phyloP scores from a whole-genome alignment of 2,329 filamentous ascomycete species.

The Lachnellula arida region DNA sequence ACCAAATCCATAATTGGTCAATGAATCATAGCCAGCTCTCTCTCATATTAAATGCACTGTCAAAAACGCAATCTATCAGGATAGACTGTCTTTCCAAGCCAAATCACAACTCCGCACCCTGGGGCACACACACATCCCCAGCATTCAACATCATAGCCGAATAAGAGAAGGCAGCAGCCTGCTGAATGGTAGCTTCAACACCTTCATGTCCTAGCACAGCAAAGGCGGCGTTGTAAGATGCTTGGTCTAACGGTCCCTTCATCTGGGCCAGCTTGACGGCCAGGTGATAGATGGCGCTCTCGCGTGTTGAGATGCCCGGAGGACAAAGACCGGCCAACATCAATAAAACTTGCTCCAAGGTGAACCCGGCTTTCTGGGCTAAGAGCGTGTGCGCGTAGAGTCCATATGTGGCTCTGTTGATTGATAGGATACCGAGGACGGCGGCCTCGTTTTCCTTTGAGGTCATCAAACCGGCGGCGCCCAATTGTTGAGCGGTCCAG shows the following conservation, averaged over 20 bases:
- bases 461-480: background rate
- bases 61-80: too few species aligned
- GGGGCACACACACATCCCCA: slow-evolving; percentile 1
- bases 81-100: too few species aligned
- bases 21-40: too few species aligned
- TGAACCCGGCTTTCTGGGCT: slow-evolving; percentile 1
- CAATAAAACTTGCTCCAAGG: background rate
- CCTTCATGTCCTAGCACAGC: background rate
- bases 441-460: background rate
- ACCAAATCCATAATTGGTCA: too few species aligned
- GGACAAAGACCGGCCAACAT: background rate
- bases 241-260: background rate
- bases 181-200: background rate
- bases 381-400: background rate
- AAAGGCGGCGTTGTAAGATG: background rate
- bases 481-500: background rate
- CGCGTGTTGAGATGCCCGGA: background rate
- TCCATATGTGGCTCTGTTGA: background rate
- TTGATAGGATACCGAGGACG: slow-evolving; percentile 1
- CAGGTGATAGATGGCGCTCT: background rate
- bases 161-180: slow-evolving; percentile 1
- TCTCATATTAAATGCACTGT: too few species aligned
- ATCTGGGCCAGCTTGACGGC: background rate
- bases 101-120: background rate
- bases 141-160: slow-evolving; percentile 3